Evolutionary conservation across 805 yeast genomes (phyloP).

Genomic region (Saturnispora zaruensis): DNA sequence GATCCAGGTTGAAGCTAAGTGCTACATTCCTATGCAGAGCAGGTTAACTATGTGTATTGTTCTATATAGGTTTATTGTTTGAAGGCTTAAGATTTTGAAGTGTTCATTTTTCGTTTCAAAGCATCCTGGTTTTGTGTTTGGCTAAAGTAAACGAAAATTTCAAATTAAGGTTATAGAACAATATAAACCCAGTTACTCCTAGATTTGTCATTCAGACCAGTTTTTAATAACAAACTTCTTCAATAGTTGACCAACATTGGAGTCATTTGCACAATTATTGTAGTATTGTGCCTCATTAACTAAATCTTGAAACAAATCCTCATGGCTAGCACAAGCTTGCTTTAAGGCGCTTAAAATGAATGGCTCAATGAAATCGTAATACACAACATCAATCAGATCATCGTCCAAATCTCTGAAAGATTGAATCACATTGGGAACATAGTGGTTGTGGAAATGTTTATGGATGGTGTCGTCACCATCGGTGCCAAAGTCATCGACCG

Average conservation of each 20-base stretch:
- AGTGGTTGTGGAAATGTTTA: constrained; percentile 45
- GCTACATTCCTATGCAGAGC: too few species aligned
- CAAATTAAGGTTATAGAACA: too few species aligned
- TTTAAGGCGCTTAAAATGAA: constrained; percentile 21
- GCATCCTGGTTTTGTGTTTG: too few species aligned
- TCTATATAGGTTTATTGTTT: too few species aligned
- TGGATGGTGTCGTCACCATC: constrained; percentile 84
- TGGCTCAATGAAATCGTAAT: constrained; percentile 61
- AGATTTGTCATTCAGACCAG: constrained; percentile 23
- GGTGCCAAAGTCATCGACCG: constrained; percentile 75
- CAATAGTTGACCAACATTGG: constrained; percentile 36
- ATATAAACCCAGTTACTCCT: too few species aligned
- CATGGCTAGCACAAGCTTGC: constrained; percentile 16
- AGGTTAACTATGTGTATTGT: too few species aligned
- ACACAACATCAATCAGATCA: constrained; percentile 56
- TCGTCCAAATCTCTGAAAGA: constrained; percentile 26
- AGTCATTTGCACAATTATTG: constrained; percentile 31
- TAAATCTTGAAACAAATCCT: constrained; percentile 13
- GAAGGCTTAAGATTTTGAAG: too few species aligned
- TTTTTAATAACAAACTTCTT: constrained; percentile 31
- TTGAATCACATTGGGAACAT: constrained; percentile 74
- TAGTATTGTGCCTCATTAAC: constrained; percentile 15
- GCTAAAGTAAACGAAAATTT: too few species aligned
- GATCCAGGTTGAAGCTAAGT: neutral
- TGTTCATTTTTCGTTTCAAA: too few species aligned